These are phyloP conservation scores for Westerdykella aurantiaca DNA, from an alignment of 2,329 filamentous ascomycete genomes.

Conservation along the genomic window DNA sequence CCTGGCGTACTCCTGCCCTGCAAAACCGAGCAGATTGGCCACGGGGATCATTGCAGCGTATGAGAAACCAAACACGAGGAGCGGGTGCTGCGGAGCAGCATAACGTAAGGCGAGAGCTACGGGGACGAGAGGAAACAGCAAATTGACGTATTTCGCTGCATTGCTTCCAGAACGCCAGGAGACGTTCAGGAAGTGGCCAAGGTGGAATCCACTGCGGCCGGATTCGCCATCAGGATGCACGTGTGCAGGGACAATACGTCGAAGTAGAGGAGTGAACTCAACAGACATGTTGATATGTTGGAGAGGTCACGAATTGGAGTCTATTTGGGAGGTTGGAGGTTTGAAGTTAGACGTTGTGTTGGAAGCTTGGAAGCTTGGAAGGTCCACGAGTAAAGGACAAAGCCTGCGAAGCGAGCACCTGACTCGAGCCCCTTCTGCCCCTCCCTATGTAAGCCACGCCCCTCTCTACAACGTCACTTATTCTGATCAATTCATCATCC, in stretches of 20 bases:
- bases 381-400: too few relatives aligned
- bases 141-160: slow-evolving; percentile 60
- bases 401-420: too few relatives aligned
- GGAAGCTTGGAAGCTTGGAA: too few relatives aligned
- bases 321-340: too few relatives aligned
- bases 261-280: slow-evolving; percentile 29
- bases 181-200: slow-evolving; percentile 57
- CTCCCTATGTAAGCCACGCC: too few relatives aligned
- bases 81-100: slow-evolving; percentile 48
- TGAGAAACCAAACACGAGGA: slow-evolving; percentile 61
- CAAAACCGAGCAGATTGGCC: slow-evolving; percentile 69
- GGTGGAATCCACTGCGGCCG: slow-evolving; percentile 60
- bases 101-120: slow-evolving; percentile 60
- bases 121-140: slow-evolving; percentile 70
- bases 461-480: too few relatives aligned
- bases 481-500: too few relatives aligned
- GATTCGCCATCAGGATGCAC: slow-evolving; percentile 57
- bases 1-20: slow-evolving; percentile 62
- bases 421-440: too few relatives aligned
- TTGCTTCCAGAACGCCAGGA: slow-evolving; percentile 59
- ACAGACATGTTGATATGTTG: too few relatives aligned
- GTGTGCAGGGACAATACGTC: slow-evolving; percentile 23
- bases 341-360: too few relatives aligned
- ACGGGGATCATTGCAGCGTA: slow-evolving; percentile 73
- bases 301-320: too few relatives aligned